These are phyloP conservation scores for Cladorrhinum samala DNA, from an alignment of 495 filamentous ascomycete species.

Conservation along the genomic window DNA sequence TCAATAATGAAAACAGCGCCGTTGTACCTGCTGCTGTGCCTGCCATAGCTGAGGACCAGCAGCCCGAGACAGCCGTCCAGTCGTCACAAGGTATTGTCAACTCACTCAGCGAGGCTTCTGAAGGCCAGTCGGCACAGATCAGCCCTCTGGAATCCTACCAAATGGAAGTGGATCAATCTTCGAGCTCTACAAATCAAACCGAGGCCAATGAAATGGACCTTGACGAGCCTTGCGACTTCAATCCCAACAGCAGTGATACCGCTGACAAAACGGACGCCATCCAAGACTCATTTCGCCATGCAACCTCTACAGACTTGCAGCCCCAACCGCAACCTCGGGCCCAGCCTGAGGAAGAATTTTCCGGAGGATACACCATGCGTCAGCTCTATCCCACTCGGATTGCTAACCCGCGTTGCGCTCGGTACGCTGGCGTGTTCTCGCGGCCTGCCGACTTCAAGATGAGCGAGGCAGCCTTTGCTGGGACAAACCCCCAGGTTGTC, in stretches of 20 bases:
- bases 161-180: too few species aligned
- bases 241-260: neutral
- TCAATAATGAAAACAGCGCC: too few species aligned
- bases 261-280: neutral
- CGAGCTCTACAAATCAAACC: too few species aligned
- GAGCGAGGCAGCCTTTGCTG: neutral
- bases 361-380: neutral
- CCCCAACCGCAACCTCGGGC: neutral
- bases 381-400: neutral
- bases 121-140: too few species aligned
- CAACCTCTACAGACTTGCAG: neutral
- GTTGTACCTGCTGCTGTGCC: too few species aligned
- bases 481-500: neutral
- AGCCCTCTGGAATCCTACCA: too few species aligned
- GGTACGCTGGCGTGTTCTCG: neutral
- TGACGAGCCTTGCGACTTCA: too few species aligned
- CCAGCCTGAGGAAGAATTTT: neutral
- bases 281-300: neutral
- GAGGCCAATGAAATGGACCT: too few species aligned
- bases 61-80: too few species aligned
- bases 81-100: too few species aligned
- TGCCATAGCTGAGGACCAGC: too few species aligned
- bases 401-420: neutral
- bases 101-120: too few species aligned
- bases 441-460: neutral